Evolutionary conservation across 108 stramenopile genomes (phyloP), one percentile per base, ranked within the genome.

Genomic region (Cylindrotheca closterium): DNA sequence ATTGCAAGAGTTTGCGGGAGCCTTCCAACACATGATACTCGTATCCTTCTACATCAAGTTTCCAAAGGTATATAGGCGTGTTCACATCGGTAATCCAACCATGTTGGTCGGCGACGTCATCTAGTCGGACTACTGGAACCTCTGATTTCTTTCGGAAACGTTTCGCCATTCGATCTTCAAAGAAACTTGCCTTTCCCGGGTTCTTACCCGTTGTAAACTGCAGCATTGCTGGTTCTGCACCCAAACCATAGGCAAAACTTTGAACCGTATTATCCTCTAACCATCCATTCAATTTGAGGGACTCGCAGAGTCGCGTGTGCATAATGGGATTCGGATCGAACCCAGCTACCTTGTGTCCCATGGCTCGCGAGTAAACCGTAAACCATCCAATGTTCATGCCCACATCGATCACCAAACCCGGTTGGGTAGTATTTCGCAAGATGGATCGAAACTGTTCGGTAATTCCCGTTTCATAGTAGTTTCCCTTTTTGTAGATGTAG

Each of bases 351-450:
- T 37, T 29, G 3, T 29, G 34, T 4, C 55, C 68, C 25, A 54
- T 49, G 2, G 67, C 23, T 31, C 56, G 55, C 3, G 68, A 37
- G 18, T 74, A 30, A 4, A 74, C 22, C 10, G 65, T 69, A 51
- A 61, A 74, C 62, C 63, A 79, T 17, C 78, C 78, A 28, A 79
- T 70, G 58, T 79, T 79, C 28, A 54, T 57, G 12, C 78, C 78
- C 1, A 74, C 78, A 60, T 79, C 78, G 24, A 79, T 53, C 19
- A 71, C 73, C 34, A 60, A 24, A 5, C 19, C 45, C 15, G 7
- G 7, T 42, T 42, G 7, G 10, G 7, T 42, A 15, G 37, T 15
- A 42, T 7, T 10, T 10, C 15, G 15, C 18, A 60, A 25, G 25
- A 60, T 60, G 17, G 18, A 25, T 45, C 33, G 17, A 26, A 60